Percentiles rank a stretch among this genome's conserved stretches.
These are phyloP conservation scores for Brassica rapa DNA, from an alignment of 345 rosid species.

Conservation along the genomic window DNA sequence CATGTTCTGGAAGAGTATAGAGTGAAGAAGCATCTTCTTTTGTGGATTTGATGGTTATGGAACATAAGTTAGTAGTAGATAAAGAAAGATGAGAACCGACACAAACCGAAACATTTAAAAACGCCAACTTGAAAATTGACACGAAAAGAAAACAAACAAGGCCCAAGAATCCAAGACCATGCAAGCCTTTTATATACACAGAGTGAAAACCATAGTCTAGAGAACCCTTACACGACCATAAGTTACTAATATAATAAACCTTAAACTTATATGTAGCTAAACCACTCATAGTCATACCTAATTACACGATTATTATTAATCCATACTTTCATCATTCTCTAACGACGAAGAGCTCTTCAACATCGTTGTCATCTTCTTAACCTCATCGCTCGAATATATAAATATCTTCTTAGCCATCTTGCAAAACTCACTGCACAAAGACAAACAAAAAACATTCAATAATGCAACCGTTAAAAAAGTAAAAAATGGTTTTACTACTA, in stretches of 20 bases:
- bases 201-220: not conserved
- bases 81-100: slow-evolving; percentile 12
- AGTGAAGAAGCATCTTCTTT: not conserved
- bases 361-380: slow-evolving; percentile 52
- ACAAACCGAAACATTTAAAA: slow-evolving; percentile 15
- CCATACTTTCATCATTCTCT: slow-evolving; percentile 19
- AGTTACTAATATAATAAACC: slow-evolving; percentile 15
- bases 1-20: not conserved
- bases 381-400: slow-evolving; percentile 61
- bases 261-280: slow-evolving; percentile 14
- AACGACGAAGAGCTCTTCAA: slow-evolving; percentile 30
- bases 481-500: not conserved
- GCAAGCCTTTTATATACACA: slow-evolving; percentile 23
- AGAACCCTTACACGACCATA: slow-evolving; percentile 1
- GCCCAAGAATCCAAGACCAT: not conserved
- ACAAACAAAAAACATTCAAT: not conserved
- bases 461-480: not conserved
- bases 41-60: too few species aligned
- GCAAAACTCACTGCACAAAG: slow-evolving; percentile 64
- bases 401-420: slow-evolving; percentile 69
- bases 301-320: not conserved
- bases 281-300: slow-evolving; percentile 7
- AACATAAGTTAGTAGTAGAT: not conserved
- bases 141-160: not conserved
- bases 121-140: not conserved